These are phyloP conservation scores for Plasmopara halstedii DNA, from an alignment of 352 stramenopile species.

Conservation along the genomic window DNA sequence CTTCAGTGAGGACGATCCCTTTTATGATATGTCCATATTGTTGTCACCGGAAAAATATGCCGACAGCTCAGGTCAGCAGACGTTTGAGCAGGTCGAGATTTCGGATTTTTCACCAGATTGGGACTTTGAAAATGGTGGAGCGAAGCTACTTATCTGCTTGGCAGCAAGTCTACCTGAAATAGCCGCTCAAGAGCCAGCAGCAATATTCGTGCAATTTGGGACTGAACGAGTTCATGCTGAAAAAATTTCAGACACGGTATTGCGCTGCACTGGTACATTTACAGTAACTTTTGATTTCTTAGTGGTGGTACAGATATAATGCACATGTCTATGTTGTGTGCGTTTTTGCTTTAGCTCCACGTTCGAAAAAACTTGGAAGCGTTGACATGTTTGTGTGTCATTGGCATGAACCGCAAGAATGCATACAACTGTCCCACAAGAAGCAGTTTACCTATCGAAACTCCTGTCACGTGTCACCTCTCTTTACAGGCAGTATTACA, in stretches of 20 bases:
- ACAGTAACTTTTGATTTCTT: not conserved
- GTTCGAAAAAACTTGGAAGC: conserved; percentile 23
- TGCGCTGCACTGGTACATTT: conserved; percentile 64
- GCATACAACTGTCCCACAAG: conserved; percentile 40
- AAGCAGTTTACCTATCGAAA: conserved; percentile 53
- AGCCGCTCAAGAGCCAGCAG: conserved; percentile 13
- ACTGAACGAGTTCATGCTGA: conserved; percentile 37
- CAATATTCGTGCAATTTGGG: conserved; percentile 75
- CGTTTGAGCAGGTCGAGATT: conserved; percentile 41
- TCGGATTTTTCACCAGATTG: conserved; percentile 81
- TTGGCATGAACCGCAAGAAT: conserved; percentile 20
- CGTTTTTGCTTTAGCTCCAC: conserved; percentile 30
- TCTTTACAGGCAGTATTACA: conserved; percentile 15
- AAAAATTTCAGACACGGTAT: conserved; percentile 58
- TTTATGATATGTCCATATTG: conserved; percentile 14
- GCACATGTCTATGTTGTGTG: not conserved
- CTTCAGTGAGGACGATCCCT: conserved; percentile 26
- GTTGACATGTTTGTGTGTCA: conserved; percentile 61
- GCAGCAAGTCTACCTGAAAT: conserved; percentile 32
- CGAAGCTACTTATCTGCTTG: conserved; percentile 80
- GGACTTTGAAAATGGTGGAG: conserved; percentile 66
- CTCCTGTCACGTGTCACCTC: conserved; percentile 27
- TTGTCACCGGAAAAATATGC: conserved; percentile 1
- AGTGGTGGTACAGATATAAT: not conserved
- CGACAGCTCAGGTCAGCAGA: conserved; percentile 13